Conservation (phyloP, 495 filamentous ascomycete species). For the Elasticomyces elasticus region DNA sequence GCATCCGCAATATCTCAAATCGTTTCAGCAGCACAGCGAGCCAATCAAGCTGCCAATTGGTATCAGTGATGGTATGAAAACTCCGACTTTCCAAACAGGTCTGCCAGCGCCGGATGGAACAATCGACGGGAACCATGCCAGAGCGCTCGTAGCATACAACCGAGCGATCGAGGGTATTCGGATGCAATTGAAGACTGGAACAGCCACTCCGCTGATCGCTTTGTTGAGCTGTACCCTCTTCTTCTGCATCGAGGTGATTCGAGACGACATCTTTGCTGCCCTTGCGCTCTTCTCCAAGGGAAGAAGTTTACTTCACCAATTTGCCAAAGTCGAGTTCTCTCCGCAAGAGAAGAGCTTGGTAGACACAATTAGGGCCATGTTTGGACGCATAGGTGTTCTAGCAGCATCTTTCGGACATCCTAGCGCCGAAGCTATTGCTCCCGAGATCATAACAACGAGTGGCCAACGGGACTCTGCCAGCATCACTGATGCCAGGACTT, state of each 20-base stretch:
- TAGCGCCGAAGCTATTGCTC: neutral
- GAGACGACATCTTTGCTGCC: slow-evolving; percentile 1
- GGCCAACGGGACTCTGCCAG: neutral
- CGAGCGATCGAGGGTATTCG: neutral
- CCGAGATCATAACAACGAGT: neutral
- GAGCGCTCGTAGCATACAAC: neutral
- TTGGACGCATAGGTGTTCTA: slow-evolving; percentile 1
- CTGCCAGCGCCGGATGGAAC: neutral
- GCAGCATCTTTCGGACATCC: slow-evolving; percentile 1
- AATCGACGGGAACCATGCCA: neutral
- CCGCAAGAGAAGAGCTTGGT: neutral
- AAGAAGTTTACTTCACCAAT: neutral
- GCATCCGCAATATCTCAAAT: neutral
- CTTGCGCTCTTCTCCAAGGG: slow-evolving; percentile 3
- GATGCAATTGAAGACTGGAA: neutral
- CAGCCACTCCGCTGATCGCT: neutral
- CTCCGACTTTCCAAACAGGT: neutral
- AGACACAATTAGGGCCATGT: neutral
- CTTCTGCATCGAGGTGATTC: slow-evolving; percentile 9
- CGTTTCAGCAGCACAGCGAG: neutral
- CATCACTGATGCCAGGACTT: neutral
- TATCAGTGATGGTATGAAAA: neutral
- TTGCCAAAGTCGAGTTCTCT: neutral
- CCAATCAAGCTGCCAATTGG: neutral
- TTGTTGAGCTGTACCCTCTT: slow-evolving; percentile 13